Percentiles rank a stretch among this genome's conserved stretches.
These are phyloP conservation scores for Pouteria campechiana DNA, from an alignment of 179 eudicot species.

Conservation along the genomic window DNA sequence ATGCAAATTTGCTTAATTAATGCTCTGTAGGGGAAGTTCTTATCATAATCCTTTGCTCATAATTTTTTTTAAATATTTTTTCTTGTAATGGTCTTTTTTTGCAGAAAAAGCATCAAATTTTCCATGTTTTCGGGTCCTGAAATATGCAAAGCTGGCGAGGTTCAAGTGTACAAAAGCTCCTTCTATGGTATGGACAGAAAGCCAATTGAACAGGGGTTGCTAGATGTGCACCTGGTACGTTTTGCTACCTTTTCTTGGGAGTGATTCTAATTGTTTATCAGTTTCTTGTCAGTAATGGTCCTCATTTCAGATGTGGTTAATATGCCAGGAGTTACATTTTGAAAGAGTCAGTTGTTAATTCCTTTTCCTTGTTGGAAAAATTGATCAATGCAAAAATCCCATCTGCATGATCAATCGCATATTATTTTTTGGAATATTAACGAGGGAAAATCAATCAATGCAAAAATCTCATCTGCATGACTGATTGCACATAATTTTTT, in stretches of 20 bases:
- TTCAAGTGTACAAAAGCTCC: slow-evolving; percentile 26
- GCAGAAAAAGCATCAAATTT: slow-evolving; percentile 61
- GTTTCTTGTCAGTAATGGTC: background rate
- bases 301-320: too few species aligned
- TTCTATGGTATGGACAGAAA: slow-evolving; percentile 32
- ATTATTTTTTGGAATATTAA: too few species aligned
- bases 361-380: too few species aligned
- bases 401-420: too few species aligned
- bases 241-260: background rate
- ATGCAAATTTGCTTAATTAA: background rate
- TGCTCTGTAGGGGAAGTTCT: background rate
- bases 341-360: too few species aligned
- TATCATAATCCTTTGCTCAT: background rate
- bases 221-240: slow-evolving; percentile 67
- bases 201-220: slow-evolving; percentile 45
- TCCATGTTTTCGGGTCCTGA: slow-evolving; percentile 48
- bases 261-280: background rate
- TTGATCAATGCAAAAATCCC: too few species aligned
- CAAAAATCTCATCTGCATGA: too few species aligned
- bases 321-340: too few species aligned
- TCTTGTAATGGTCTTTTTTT: background rate
- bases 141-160: slow-evolving; percentile 40
- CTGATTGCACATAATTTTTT: too few species aligned
- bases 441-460: too few species aligned
- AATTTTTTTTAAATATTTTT: background rate